phyloP scores from a whole-genome alignment of 140 eudicot species.

The Ambrosia hybrid region DNA sequence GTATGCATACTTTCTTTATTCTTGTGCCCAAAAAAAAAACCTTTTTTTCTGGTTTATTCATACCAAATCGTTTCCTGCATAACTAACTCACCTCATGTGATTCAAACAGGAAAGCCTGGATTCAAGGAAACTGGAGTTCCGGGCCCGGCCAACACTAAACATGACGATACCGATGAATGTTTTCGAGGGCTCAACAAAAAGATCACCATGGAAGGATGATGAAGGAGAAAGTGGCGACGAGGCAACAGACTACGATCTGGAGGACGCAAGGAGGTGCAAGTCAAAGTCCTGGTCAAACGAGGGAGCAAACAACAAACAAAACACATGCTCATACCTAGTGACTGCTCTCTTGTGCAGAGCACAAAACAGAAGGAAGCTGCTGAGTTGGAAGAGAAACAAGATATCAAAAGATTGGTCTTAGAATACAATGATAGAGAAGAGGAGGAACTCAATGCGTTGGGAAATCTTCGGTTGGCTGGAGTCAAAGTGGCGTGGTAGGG shows the following conservation, averaged over 20 bases:
- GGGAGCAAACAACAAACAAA: slow-evolving; percentile 94
- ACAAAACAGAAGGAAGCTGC: slow-evolving; percentile 93
- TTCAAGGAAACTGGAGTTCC: slow-evolving; percentile 79
- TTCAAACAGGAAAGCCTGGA: slow-evolving; percentile 90
- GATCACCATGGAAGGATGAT: slow-evolving; percentile 47
- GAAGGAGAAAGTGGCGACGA: slow-evolving; percentile 96
- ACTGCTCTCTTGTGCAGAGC: slow-evolving; percentile 85
- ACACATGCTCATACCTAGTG: slow-evolving; percentile 86
- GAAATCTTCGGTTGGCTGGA: slow-evolving; percentile 58
- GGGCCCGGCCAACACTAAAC: slow-evolving; percentile 81
- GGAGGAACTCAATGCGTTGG: slow-evolving; percentile 79
- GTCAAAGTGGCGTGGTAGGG: slow-evolving; percentile 62
- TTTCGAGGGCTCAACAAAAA: slow-evolving; percentile 65
- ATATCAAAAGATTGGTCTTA: slow-evolving; percentile 79
- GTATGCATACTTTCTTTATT: too few relatives aligned
- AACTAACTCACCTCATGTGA: background rate
- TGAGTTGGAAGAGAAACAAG: slow-evolving; percentile 93
- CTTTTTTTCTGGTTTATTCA: too few relatives aligned
- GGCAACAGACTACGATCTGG: slow-evolving; percentile 74
- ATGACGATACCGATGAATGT: slow-evolving; percentile 93
- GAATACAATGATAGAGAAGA: slow-evolving; percentile 97
- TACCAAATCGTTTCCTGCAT: too few relatives aligned
- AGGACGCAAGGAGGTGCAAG: slow-evolving; percentile 73
- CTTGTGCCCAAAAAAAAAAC: too few relatives aligned
- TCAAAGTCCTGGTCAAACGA: slow-evolving; percentile 88